Evolutionary conservation across 2,329 filamentous ascomycete genomes (phyloP).

Genomic region (Fusarium multiceps): DNA sequence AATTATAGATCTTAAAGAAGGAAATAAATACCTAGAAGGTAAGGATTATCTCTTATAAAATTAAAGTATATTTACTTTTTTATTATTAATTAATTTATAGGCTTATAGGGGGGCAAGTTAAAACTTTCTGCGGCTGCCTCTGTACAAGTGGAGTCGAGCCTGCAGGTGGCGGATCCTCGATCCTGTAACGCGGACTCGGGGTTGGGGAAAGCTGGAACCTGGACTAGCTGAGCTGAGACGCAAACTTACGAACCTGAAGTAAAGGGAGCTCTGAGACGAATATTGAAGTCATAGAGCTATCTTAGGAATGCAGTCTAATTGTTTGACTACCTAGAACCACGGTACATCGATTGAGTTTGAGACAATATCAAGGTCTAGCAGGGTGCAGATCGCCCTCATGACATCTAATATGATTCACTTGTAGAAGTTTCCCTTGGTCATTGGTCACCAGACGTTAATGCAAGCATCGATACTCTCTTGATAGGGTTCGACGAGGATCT

Average conservation of each 20-base stretch:
- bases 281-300: not conserved
- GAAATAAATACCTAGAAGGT: too few species aligned
- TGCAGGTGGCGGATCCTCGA: conserved; percentile 1
- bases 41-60: too few species aligned
- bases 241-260: not conserved
- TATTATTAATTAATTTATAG: too few species aligned
- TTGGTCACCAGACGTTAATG: not conserved
- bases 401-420: not conserved
- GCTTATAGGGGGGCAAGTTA: too few species aligned
- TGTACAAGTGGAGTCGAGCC: not conserved
- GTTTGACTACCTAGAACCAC: not conserved
- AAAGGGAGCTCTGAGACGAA: not conserved
- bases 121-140: too few species aligned
- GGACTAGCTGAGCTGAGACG: conserved; percentile 1
- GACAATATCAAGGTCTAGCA: not conserved
- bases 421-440: not conserved
- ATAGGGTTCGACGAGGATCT: not conserved
- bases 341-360: not conserved
- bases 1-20: too few species aligned
- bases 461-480: not conserved
- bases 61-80: too few species aligned
- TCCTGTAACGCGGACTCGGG: conserved; percentile 4
- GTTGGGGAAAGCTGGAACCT: not conserved
- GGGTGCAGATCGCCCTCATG: not conserved
- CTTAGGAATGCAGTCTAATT: not conserved